These are phyloP conservation scores for Cladorrhinum sp. DNA, from an alignment of 2,329 filamentous ascomycete genomes.

Conservation along the genomic window DNA sequence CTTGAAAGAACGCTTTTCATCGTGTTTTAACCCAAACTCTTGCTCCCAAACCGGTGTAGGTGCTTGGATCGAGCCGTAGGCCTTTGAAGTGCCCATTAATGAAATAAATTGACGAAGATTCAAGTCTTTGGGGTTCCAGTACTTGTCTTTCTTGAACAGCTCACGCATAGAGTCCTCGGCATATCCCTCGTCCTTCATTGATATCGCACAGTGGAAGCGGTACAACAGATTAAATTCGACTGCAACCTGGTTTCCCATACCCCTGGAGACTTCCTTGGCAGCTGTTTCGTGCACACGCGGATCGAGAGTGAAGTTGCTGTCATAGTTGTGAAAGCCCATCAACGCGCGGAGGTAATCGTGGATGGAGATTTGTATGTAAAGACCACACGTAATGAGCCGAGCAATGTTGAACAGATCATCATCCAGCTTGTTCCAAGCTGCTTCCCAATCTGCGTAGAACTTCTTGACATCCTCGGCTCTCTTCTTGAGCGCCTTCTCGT, in stretches of 20 bases:
- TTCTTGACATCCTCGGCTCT: neutral
- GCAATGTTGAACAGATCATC: conserved; percentile 41
- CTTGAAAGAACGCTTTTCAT: neutral
- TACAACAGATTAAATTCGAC: conserved; percentile 68
- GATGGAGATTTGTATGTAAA: conserved; percentile 56
- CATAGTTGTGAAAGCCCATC: conserved; percentile 56
- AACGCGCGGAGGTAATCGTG: conserved; percentile 61
- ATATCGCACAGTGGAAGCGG: conserved; percentile 62
- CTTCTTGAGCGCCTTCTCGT: no score
- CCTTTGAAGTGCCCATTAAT: no score
- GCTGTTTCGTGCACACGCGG: conserved; percentile 45
- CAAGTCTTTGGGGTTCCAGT: no score
- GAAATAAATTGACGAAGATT: no score
- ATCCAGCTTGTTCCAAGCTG: conserved; percentile 32
- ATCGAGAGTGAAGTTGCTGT: conserved; percentile 60
- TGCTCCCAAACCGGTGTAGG: no score
- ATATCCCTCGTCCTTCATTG: conserved; percentile 56
- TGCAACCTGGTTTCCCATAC: conserved; percentile 63
- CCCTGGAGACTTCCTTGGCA: conserved; percentile 37
- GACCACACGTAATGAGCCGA: conserved; percentile 46
- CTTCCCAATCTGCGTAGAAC: neutral
- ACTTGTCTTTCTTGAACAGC: conserved; percentile 37
- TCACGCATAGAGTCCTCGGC: conserved; percentile 41
- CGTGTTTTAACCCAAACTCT: neutral
- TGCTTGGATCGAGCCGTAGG: no score